These are phyloP conservation scores for Leishmania aethiopica DNA, from an alignment of 208 protist genomes.

Conservation along the genomic window DNA sequence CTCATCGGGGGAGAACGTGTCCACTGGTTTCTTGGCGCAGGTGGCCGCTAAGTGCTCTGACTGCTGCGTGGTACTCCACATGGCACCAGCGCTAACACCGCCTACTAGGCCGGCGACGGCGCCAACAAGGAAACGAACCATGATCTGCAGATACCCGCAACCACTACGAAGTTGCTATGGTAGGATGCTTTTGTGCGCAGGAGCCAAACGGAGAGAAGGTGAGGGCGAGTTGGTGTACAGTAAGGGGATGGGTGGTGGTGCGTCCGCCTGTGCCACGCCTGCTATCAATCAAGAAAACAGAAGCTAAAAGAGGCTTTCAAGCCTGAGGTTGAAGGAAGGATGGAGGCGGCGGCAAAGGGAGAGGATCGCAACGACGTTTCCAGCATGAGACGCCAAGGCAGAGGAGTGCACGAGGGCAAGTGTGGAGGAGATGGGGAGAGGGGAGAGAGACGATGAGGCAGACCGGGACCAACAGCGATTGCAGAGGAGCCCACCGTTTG, in stretches of 20 bases:
- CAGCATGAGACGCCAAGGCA: not conserved
- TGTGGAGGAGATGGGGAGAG: not conserved
- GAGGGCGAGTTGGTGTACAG: not conserved
- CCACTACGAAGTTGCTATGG: not conserved
- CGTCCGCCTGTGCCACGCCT: not conserved
- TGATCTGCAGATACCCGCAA: slow-evolving; percentile 11
- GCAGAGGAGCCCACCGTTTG: not conserved
- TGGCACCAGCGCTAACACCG: slow-evolving; percentile 32
- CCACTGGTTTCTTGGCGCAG: slow-evolving; percentile 46
- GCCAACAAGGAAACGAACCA: slow-evolving; percentile 49
- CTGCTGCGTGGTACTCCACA: slow-evolving; percentile 37
- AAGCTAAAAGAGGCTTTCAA: not conserved
- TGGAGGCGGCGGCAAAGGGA: not conserved
- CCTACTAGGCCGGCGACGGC: slow-evolving; percentile 38
- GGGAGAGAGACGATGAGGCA: not conserved
- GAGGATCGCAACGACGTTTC: not conserved
- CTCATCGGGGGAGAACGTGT: slow-evolving; percentile 71
- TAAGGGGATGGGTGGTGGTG: not conserved
- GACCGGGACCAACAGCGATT: too few relatives aligned
- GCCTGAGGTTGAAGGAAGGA: not conserved
- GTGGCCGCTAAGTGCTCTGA: slow-evolving; percentile 25
- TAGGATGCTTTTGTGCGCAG: not conserved
- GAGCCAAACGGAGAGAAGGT: not conserved
- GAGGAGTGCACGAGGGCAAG: not conserved
- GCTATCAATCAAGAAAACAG: slow-evolving; percentile 17